Percentiles rank a stretch among this genome's conserved stretches.
These are phyloP conservation scores for Wallacemonas sp. DNA, from an alignment of 208 protist genomes.

Conservation along the genomic window DNA sequence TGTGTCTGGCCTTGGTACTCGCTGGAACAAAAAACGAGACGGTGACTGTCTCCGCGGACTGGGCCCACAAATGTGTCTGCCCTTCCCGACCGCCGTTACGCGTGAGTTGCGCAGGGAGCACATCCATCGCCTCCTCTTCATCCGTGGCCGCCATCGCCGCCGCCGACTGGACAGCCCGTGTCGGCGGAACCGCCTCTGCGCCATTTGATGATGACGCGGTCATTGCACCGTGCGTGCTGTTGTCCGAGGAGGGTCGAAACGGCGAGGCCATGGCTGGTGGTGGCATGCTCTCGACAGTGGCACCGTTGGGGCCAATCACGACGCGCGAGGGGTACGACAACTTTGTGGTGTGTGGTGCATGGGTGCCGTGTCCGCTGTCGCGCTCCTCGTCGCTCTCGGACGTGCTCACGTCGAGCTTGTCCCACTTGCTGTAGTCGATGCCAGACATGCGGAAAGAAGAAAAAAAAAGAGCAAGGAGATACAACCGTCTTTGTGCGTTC, in stretches of 20 bases:
- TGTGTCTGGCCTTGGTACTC: conserved; percentile 38
- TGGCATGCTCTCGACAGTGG: conserved; percentile 40
- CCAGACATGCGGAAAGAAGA: conserved; percentile 44
- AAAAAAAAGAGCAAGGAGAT: no score
- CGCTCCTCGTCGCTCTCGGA: conserved; percentile 5
- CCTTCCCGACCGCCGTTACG: conserved; percentile 68
- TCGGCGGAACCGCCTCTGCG: no score
- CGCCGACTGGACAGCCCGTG: no score
- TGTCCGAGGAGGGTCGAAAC: conserved; percentile 22
- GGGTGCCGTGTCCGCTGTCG: not conserved
- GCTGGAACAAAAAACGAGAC: conserved; percentile 71
- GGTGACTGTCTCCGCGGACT: conserved; percentile 61
- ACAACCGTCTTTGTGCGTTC: no score
- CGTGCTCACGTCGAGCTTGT: conserved; percentile 52
- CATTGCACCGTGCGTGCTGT: not conserved
- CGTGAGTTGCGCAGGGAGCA: conserved; percentile 57
- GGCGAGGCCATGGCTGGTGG: conserved; percentile 43
- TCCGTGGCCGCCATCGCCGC: conserved; percentile 4
- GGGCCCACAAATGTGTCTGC: conserved; percentile 65
- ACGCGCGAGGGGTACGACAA: conserved; percentile 69
- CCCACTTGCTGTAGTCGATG: conserved; percentile 90
- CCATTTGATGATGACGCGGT: not conserved
- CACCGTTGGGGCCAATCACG: conserved; percentile 57
- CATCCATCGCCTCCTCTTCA: conserved; percentile 53
- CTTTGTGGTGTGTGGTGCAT: conserved; percentile 41